Conservation (phyloP, 345 rosid genomes). For the Raphanus raphanistrum region DNA sequence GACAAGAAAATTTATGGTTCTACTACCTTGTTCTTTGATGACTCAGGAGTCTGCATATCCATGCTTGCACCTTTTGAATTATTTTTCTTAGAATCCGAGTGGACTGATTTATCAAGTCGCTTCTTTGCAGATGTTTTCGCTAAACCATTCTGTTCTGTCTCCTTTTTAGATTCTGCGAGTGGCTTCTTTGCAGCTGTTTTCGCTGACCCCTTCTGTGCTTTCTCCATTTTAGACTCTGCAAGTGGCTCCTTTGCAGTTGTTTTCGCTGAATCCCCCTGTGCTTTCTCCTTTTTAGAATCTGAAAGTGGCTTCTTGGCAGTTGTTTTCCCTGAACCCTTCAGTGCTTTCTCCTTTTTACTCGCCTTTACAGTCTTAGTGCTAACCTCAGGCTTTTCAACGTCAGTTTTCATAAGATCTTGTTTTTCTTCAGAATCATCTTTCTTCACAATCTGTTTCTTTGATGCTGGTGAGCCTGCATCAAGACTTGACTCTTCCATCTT, state of each 20-base stretch:
- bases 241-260: conserved; percentile 32
- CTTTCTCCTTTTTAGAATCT: background rate
- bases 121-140: conserved; percentile 34
- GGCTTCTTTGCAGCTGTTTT: conserved; percentile 36
- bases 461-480: conserved; percentile 32
- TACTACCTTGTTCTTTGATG: conserved; percentile 48
- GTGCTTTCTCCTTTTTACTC: conserved; percentile 21
- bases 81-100: background rate
- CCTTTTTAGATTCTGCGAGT: conserved; percentile 21
- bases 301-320: background rate
- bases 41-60: conserved; percentile 23
- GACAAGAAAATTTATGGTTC: conserved; percentile 16
- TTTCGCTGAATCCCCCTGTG: conserved; percentile 26
- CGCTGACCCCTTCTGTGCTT: conserved; percentile 20
- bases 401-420: conserved; percentile 30
- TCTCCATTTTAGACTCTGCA: conserved; percentile 29
- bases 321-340: background rate
- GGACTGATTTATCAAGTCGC: conserved; percentile 21
- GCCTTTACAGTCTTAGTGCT: conserved; percentile 34
- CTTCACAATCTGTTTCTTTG: conserved; percentile 26
- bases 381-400: conserved; percentile 27
- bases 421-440: conserved; percentile 30
- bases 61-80: conserved; percentile 23
- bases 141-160: conserved; percentile 14
- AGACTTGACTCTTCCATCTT: conserved; percentile 37